A percentile compares a stretch with the other conserved stretches of the same genome.
Conservation (phyloP, 2,329 filamentous ascomycete species). For the Pseudocercospora fijiensis region DNA sequence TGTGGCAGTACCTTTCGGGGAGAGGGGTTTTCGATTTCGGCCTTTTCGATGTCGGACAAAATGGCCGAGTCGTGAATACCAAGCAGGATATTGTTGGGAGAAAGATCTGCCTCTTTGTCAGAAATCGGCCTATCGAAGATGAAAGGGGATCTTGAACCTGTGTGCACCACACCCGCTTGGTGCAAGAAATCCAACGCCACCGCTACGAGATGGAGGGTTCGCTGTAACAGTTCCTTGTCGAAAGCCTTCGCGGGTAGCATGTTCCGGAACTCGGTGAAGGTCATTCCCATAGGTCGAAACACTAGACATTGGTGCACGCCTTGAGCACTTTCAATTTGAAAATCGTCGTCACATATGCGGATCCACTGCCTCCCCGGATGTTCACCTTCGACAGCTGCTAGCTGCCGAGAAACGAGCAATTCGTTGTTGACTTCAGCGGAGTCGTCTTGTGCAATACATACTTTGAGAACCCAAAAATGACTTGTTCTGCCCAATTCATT, state of each 20-base stretch:
- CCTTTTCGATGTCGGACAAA: slow-evolving; percentile 3
- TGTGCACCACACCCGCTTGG: slow-evolving; percentile 24
- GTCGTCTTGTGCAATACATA: slow-evolving; percentile 11
- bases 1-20: slow-evolving; percentile 1
- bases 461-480: slow-evolving; percentile 30
- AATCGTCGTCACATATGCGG: slow-evolving; percentile 32
- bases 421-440: slow-evolving; percentile 25
- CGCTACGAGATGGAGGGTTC: slow-evolving; percentile 16
- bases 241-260: slow-evolving; percentile 8
- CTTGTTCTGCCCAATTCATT: slow-evolving; percentile 10
- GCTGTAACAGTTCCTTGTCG: slow-evolving; percentile 24
- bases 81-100: slow-evolving; percentile 30
- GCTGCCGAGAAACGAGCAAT: slow-evolving; percentile 11
- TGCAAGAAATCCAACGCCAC: slow-evolving; percentile 15
- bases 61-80: slow-evolving; percentile 34
- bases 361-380: neutral
- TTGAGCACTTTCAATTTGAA: slow-evolving; percentile 35
- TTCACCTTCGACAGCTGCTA: neutral
- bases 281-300: slow-evolving; percentile 43
- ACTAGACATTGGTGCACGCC: slow-evolving; percentile 42
- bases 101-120: slow-evolving; percentile 11
- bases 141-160: slow-evolving; percentile 15
- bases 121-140: neutral
- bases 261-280: slow-evolving; percentile 35
- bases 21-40: neutral